Evolutionary conservation across 1,139 yeast genomes (phyloP).

Genomic region (Candida buenavistaensis): DNA sequence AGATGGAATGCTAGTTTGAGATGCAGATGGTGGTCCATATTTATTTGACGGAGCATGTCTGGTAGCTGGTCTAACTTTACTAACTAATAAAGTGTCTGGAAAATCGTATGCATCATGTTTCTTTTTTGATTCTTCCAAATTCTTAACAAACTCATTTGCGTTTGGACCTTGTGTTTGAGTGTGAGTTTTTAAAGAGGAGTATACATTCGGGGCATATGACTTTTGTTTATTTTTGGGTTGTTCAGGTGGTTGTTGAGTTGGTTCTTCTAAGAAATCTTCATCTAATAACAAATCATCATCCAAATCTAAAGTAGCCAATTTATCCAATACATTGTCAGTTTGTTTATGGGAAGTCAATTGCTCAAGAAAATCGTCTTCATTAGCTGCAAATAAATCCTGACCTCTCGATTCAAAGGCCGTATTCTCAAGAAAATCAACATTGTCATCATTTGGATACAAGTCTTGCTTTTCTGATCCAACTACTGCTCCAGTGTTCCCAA

Average conservation of each 20-base stretch:
- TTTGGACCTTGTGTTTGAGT: not conserved
- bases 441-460: too few species aligned
- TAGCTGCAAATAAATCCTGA: slow-evolving; percentile 7
- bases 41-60: slow-evolving; percentile 22
- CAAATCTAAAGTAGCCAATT: slow-evolving; percentile 15
- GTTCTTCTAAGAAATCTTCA: slow-evolving; percentile 16
- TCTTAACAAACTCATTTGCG: slow-evolving; percentile 18
- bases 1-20: slow-evolving; percentile 10
- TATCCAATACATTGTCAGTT: slow-evolving; percentile 5
- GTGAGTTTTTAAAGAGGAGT: not conserved
- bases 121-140: slow-evolving; percentile 48
- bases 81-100: slow-evolving; percentile 60
- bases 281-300: slow-evolving; percentile 19
- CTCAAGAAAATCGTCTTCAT: slow-evolving; percentile 7
- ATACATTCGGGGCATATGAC: slow-evolving; percentile 11
- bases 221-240: slow-evolving; percentile 4
- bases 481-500: not conserved
- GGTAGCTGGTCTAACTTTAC: slow-evolving; percentile 35
- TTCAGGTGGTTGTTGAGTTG: slow-evolving; percentile 1
- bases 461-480: too few species aligned
- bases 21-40: slow-evolving; percentile 29
- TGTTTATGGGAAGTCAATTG: not conserved
- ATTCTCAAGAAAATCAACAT: too few species aligned
- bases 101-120: slow-evolving; percentile 79
- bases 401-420: not conserved